Conservation (phyloP, 768 basidiomycete genomes). For the Lenzites betulinus region DNA sequence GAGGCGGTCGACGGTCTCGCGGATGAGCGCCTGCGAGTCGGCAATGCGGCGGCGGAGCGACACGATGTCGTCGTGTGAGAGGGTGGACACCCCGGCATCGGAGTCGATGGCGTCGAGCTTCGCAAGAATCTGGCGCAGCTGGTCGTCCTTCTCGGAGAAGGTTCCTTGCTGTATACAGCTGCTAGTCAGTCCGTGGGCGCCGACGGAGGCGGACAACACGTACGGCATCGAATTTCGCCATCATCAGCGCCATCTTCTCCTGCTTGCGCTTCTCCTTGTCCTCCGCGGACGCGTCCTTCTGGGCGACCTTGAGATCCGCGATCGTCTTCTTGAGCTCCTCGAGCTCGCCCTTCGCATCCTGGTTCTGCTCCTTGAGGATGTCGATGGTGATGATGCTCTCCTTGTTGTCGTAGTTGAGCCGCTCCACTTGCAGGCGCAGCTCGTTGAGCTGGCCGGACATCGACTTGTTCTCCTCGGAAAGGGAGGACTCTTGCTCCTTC, state of each 20-base stretch:
- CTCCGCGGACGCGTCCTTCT: slow-evolving; percentile 86
- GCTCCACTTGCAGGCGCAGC: slow-evolving; percentile 85
- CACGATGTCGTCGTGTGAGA: slow-evolving; percentile 77
- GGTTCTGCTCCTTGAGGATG: slow-evolving; percentile 92
- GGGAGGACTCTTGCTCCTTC: slow-evolving; percentile 84
- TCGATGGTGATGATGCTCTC: slow-evolving; percentile 92
- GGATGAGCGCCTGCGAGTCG: slow-evolving; percentile 82
- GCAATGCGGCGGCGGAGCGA: slow-evolving; percentile 84
- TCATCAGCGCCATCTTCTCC: slow-evolving; percentile 99
- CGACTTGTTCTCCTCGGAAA: slow-evolving; percentile 91
- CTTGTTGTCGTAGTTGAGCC: slow-evolving; percentile 94
- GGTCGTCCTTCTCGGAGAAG: slow-evolving; percentile 94
- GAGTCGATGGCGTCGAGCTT: slow-evolving; percentile 85
- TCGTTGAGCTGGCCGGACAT: slow-evolving; percentile 95
- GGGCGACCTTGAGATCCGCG: slow-evolving; percentile 73
- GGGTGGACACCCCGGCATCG: slow-evolving; percentile 49
- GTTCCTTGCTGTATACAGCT: slow-evolving; percentile 68
- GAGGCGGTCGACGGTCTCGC: slow-evolving; percentile 88
- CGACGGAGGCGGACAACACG: slow-evolving; percentile 33
- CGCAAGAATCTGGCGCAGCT: slow-evolving; percentile 78
- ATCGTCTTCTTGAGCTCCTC: slow-evolving; percentile 87
- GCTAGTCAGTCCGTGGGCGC: not conserved
- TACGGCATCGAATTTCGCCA: slow-evolving; percentile 98
- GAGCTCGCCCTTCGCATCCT: slow-evolving; percentile 81
- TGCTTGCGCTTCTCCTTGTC: slow-evolving; percentile 99